Evolutionary conservation across 2,329 filamentous ascomycete genomes (phyloP).

Genomic region (Sarocladium strictum): DNA sequence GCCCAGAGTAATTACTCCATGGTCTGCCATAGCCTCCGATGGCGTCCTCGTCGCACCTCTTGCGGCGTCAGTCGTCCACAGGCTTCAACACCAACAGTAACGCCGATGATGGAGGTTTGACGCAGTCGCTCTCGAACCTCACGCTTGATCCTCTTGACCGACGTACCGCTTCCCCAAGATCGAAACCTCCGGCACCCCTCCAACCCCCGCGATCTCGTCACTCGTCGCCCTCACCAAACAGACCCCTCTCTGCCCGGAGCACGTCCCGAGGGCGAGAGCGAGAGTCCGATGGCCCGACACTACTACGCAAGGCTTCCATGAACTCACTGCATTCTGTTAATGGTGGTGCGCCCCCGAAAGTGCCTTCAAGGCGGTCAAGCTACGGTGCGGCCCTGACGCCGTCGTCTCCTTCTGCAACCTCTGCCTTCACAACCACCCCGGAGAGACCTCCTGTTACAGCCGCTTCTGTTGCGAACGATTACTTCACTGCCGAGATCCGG

Average conservation of each 20-base stretch:
- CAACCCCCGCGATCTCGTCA: constrained; percentile 28
- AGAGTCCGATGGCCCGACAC: constrained; percentile 37
- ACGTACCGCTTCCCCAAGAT: constrained; percentile 21
- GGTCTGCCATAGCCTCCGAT: constrained; percentile 15
- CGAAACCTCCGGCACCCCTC: constrained; percentile 26
- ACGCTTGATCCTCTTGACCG: constrained; percentile 27
- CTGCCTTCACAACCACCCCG: constrained; percentile 20
- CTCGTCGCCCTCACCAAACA: constrained; percentile 35
- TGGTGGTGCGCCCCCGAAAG: constrained; percentile 29
- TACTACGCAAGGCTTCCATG: constrained; percentile 51
- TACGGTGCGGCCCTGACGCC: constrained; percentile 39
- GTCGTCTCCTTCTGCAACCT: constrained; percentile 30
- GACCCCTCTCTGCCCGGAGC: constrained; percentile 34
- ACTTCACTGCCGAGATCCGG: constrained; percentile 65
- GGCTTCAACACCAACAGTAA: constrained; percentile 20
- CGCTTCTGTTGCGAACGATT: constrained; percentile 55
- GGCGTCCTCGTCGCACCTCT: constrained; percentile 20
- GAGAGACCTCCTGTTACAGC: constrained; percentile 39
- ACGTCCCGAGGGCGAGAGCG: constrained; percentile 35
- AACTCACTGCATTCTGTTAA: constrained; percentile 49
- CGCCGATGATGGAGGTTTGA: constrained; percentile 27
- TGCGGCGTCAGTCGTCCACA: constrained; percentile 27
- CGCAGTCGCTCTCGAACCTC: constrained; percentile 38
- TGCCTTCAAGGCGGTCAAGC: constrained; percentile 43
- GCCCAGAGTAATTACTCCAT: constrained; percentile 7